Percentiles rank a stretch among this genome's conserved stretches.
Evolutionary conservation across 345 rosid species (phyloP).

Genomic region (Rhizophora apiculata): DNA sequence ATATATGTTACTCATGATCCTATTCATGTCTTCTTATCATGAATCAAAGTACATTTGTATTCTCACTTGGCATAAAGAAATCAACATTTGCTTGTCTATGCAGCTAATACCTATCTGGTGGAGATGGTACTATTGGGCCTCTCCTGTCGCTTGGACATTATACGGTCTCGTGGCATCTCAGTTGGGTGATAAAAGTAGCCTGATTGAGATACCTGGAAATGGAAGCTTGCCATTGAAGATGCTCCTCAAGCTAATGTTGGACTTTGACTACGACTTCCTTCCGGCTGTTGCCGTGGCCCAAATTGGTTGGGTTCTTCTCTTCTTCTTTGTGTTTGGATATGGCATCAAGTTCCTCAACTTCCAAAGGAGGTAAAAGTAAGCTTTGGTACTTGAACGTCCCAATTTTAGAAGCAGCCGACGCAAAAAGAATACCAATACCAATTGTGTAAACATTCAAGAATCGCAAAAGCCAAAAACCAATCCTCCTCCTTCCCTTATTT

Average conservation of each 20-base stretch:
- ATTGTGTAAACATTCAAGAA: too few species aligned
- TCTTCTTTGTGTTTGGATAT: slow-evolving; percentile 46
- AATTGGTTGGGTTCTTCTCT: slow-evolving; percentile 45
- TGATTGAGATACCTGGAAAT: slow-evolving; percentile 42
- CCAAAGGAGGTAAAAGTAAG: slow-evolving; percentile 45
- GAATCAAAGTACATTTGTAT: background rate
- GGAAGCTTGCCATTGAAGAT: slow-evolving; percentile 25
- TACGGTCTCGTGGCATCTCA: slow-evolving; percentile 73
- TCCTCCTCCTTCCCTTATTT: too few species aligned
- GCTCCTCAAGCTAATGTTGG: slow-evolving; percentile 45
- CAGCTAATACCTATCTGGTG: slow-evolving; percentile 88
- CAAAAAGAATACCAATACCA: too few species aligned
- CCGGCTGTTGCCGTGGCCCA: slow-evolving; percentile 58
- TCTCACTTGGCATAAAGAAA: background rate
- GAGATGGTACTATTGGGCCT: slow-evolving; percentile 88
- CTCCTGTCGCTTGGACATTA: slow-evolving; percentile 80
- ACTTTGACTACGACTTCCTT: slow-evolving; percentile 57
- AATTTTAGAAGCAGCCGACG: too few species aligned
- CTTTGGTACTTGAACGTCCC: background rate
- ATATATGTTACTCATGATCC: too few species aligned
- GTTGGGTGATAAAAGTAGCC: slow-evolving; percentile 47
- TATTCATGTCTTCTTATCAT: too few species aligned
- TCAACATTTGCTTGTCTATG: background rate
- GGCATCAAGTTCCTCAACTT: slow-evolving; percentile 58
- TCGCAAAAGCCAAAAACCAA: too few species aligned